phyloP scores from a whole-genome alignment of 164 flowering plant genomes.

The Tetrastigma voinierianum region DNA sequence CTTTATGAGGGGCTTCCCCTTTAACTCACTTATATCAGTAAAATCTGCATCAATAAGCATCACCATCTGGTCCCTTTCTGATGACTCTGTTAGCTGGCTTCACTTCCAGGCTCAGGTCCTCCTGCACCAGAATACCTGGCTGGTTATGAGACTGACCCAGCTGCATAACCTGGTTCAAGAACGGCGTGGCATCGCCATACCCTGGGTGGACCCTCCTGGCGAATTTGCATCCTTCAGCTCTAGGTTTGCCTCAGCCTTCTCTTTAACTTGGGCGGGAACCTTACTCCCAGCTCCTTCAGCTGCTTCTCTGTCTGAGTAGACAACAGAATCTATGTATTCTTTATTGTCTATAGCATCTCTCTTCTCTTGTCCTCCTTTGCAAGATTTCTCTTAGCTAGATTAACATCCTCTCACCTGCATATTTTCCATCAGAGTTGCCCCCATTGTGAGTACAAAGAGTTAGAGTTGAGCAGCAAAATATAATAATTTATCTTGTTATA shows the following conservation, averaged over 20 bases:
- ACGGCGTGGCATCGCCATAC: slow-evolving; percentile 68
- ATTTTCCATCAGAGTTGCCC: background rate
- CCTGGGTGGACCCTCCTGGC: slow-evolving; percentile 59
- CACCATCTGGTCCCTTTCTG: slow-evolving; percentile 54
- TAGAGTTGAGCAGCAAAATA: background rate
- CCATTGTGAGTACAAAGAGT: background rate
- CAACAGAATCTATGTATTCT: slow-evolving; percentile 72
- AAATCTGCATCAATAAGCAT: slow-evolving; percentile 74
- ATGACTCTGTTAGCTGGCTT: slow-evolving; percentile 30
- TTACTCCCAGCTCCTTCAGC: slow-evolving; percentile 75
- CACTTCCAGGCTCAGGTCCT: slow-evolving; percentile 49
- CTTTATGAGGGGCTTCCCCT: no score
- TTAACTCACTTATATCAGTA: slow-evolving; percentile 40
- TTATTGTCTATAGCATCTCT: slow-evolving; percentile 81
- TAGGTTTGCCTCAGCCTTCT: slow-evolving; percentile 67
- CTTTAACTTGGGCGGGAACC: slow-evolving; percentile 64
- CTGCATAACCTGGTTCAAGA: slow-evolving; percentile 79
- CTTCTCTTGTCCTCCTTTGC: slow-evolving; percentile 81
- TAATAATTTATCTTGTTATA: no score
- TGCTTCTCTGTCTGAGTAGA: slow-evolving; percentile 84
- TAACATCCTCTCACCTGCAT: slow-evolving; percentile 77
- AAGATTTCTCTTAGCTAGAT: slow-evolving; percentile 59
- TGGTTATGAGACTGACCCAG: slow-evolving; percentile 76
- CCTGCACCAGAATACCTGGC: slow-evolving; percentile 53
- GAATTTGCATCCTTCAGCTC: slow-evolving; percentile 67